Conservation (phyloP, 1,284 basidiomycete species). For the Boletus sp. region DNA sequence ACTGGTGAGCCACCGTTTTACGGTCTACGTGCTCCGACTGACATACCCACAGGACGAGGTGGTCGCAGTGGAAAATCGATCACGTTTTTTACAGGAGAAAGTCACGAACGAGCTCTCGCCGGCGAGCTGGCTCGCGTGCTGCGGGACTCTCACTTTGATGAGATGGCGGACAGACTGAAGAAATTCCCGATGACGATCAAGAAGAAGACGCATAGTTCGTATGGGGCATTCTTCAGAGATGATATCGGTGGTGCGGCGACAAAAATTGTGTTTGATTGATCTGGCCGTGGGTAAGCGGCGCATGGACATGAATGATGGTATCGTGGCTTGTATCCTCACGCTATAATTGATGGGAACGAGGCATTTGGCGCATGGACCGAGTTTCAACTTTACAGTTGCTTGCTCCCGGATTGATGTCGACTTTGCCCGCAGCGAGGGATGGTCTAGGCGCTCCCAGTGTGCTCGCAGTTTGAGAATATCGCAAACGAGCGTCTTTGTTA, state of each 20-base stretch:
- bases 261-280: constrained; percentile 75
- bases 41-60: constrained; percentile 66
- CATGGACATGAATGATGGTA: not conserved
- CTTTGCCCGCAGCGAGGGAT: not conserved
- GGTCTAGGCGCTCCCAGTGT: not conserved
- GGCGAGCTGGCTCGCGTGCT: constrained; percentile 93
- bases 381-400: no score
- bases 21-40: constrained; percentile 4
- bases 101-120: constrained; percentile 82
- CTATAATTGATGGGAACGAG: constrained; percentile 12
- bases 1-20: constrained; percentile 54
- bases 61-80: constrained; percentile 90
- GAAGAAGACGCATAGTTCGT: constrained; percentile 86
- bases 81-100: constrained; percentile 94
- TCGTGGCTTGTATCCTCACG: not conserved
- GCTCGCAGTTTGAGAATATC: constrained; percentile 5
- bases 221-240: constrained; percentile 83
- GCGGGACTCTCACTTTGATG: constrained; percentile 81
- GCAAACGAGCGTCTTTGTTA: constrained; percentile 8
- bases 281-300: not conserved
- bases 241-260: constrained; percentile 77
- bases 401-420: no score
- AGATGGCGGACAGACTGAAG: constrained; percentile 62
- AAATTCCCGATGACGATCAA: constrained; percentile 97
- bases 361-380: not conserved